Conservation (phyloP, 2,329 filamentous ascomycete species). For the Neodidymelliopsis sp. region DNA sequence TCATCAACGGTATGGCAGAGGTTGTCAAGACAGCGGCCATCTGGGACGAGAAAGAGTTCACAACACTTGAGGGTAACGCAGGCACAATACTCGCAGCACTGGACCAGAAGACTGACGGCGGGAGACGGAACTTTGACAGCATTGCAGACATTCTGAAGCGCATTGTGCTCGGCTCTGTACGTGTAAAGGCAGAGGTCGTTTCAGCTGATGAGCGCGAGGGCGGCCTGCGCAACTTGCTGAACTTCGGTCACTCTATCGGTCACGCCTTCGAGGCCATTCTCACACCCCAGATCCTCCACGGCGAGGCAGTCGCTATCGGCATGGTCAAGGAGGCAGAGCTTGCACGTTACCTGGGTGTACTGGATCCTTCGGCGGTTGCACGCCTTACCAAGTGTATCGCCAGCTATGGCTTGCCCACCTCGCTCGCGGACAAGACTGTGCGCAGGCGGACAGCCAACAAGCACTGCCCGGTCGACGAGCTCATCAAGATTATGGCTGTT, state of each 20-base stretch:
- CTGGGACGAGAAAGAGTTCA: slow-evolving; percentile 89
- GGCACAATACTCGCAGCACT: slow-evolving; percentile 76
- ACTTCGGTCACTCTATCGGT: slow-evolving; percentile 97
- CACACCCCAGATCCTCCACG: slow-evolving; percentile 93
- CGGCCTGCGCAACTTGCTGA: slow-evolving; percentile 90
- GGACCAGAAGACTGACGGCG: slow-evolving; percentile 65
- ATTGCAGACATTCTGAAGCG: slow-evolving; percentile 65
- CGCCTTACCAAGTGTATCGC: slow-evolving; percentile 91
- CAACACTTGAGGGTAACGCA: slow-evolving; percentile 82
- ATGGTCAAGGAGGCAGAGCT: slow-evolving; percentile 99
- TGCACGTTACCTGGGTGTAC: slow-evolving; percentile 83
- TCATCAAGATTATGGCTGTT: slow-evolving; percentile 93
- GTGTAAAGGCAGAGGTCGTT: slow-evolving; percentile 92
- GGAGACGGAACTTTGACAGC: slow-evolving; percentile 68
- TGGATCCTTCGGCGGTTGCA: slow-evolving; percentile 86
- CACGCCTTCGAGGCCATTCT: slow-evolving; percentile 96
- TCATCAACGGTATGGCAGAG: slow-evolving; percentile 99
- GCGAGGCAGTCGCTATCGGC: slow-evolving; percentile 93
- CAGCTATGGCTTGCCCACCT: slow-evolving; percentile 90
- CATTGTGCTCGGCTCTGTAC: slow-evolving; percentile 87
- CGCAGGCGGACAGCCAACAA: slow-evolving; percentile 85
- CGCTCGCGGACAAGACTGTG: slow-evolving; percentile 82
- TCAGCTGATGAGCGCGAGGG: slow-evolving; percentile 94
- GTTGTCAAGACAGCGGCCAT: slow-evolving; percentile 98
- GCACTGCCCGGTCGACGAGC: slow-evolving; percentile 81